Percentiles rank a stretch among this genome's conserved stretches.
Conservation (phyloP, 2,329 filamentous ascomycete species). For the Exophiala xenobiotica region DNA sequence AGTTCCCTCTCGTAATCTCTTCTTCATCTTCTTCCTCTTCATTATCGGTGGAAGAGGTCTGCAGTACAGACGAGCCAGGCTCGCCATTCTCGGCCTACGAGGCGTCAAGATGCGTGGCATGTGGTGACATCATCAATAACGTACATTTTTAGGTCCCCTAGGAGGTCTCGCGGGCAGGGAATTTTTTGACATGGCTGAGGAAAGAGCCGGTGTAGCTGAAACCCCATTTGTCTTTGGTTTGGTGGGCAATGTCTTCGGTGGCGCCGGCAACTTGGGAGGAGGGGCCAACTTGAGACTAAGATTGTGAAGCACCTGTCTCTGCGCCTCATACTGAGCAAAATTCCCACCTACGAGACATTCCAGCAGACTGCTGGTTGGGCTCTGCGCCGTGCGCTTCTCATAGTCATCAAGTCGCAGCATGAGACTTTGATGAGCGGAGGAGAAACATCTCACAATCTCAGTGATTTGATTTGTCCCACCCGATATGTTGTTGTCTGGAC, state of each 20-base stretch:
- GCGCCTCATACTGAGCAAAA: slow-evolving; percentile 70
- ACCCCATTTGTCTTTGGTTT: not conserved
- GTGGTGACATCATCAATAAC: not conserved
- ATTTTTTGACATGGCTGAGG: not conserved
- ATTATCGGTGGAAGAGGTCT: not conserved
- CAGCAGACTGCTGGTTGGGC: slow-evolving; percentile 59
- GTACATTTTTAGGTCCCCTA: not conserved
- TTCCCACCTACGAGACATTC: slow-evolving; percentile 72
- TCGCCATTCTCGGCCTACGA: not conserved
- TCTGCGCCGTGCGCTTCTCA: slow-evolving; percentile 35
- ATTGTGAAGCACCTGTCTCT: slow-evolving; percentile 63
- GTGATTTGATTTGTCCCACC: slow-evolving; percentile 74
- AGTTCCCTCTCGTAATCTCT: too few relatives aligned
- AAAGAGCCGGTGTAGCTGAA: not conserved
- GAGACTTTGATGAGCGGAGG: slow-evolving; percentile 60
- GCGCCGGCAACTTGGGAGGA: not conserved
- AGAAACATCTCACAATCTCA: slow-evolving; percentile 69
- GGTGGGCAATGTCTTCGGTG: not conserved
- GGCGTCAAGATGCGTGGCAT: not conserved
- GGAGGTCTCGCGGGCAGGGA: not conserved
- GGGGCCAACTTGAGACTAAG: slow-evolving; percentile 37
- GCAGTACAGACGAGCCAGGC: not conserved
- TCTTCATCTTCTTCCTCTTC: not conserved
- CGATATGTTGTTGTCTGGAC: slow-evolving; percentile 79
- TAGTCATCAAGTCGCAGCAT: slow-evolving; percentile 53